Evolutionary conservation across 352 stramenopile species (phyloP), one percentile per base, ranked within the genome.

Genomic region (Phytopythium helicoides): DNA sequence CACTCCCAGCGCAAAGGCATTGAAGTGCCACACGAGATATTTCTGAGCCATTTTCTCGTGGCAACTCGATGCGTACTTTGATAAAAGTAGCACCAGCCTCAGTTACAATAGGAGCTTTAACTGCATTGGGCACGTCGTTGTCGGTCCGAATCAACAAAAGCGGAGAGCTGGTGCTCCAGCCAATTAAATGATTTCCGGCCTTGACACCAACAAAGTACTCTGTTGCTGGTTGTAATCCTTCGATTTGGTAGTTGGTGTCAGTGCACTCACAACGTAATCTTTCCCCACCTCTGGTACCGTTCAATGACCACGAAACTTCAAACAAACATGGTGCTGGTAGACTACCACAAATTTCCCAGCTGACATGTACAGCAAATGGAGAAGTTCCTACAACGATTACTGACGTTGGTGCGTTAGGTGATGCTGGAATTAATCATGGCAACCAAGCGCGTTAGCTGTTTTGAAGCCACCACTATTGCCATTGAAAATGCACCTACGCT

Each of bases 141-240:
- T 71, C 59, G 0, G 76, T 87, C 34, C 67, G 58, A 22, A 76
- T 55, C 1, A 58, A 11, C 3, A 63, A 28, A 2, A 52, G 4
- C 0, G 56, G 31, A 2, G 67, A 81, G 21, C 36, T 59, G 3
- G 37, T 35, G 42, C 76, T 82, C 76, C 73, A 82, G 0, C 76
- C 76, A 15, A 78, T 56, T 0, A 54, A 64, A 53, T 65, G 63
- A 25, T 83, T 85, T 6, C 73, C 73, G 1, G 73, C 68, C 33
- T 79, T 68, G 1, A 87, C 65, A 1, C 22, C 46, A 6, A 84
- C 57, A 1, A 62, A 38, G 46, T 87, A 87, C 25, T 52, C 26
- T 6, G 73, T 68, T 15, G 76, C 70, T 4, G 76, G 73, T 35
- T 82, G 51, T 6, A 87, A 26, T 26, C 76, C 70, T 18, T 40